Conservation (phyloP, 805 yeast genomes). For the Tetrapisispora namnaoensis region DNA sequence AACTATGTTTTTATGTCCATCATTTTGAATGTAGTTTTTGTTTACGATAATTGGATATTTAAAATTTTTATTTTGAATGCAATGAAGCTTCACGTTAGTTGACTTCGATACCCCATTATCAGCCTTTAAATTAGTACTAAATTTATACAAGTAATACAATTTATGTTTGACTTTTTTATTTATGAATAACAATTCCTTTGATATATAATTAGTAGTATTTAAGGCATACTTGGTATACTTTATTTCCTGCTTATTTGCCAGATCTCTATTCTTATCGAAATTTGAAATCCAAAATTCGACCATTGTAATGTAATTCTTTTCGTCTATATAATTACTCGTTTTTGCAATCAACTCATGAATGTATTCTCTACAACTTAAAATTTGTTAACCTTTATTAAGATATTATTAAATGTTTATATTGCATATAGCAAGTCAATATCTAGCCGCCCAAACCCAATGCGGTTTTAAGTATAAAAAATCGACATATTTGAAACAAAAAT, state of each 20-base stretch:
- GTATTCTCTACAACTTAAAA: no score
- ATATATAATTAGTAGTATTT: background rate
- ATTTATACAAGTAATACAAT: background rate
- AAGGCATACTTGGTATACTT: background rate
- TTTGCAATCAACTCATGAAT: no score
- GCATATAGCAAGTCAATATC: no score
- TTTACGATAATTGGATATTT: background rate
- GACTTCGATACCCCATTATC: background rate
- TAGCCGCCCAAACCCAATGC: no score
- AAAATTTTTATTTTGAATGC: background rate
- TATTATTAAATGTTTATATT: no score
- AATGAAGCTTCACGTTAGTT: no score
- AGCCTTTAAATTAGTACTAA: background rate
- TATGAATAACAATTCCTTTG: background rate
- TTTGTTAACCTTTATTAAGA: no score
- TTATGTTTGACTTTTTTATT: background rate
- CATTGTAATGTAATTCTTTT: background rate
- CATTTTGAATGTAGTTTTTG: background rate
- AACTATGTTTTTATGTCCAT: background rate
- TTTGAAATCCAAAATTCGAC: background rate
- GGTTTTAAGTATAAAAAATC: no score
- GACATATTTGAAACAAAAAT: no score
- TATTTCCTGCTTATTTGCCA: background rate
- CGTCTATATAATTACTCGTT: no score
- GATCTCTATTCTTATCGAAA: background rate